Conservation (phyloP, 192 early-diverging fungal species). For the Jimgerdemannia flammicorona region DNA sequence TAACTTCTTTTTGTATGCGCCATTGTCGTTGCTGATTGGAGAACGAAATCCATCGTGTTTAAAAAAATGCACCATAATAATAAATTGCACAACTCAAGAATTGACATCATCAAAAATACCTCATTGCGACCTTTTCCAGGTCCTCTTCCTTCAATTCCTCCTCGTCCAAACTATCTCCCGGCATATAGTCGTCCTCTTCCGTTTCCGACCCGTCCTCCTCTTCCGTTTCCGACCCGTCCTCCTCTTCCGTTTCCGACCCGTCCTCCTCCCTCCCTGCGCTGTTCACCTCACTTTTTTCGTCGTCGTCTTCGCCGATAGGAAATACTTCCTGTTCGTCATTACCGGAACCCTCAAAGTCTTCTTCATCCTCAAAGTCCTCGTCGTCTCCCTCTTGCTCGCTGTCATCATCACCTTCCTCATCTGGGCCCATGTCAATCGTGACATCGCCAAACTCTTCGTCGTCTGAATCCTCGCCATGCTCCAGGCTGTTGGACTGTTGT, state of each 20-base stretch:
- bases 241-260: conserved; percentile 42
- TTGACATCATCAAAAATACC: too few species aligned
- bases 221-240: conserved; percentile 44
- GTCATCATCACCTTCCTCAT: conserved; percentile 40
- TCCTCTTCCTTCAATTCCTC: conserved; percentile 39
- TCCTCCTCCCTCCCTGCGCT: conserved; percentile 36
- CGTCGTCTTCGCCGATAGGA: conserved; percentile 32
- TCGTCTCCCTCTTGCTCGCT: conserved; percentile 20
- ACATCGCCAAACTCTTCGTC: conserved; percentile 48
- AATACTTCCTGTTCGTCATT: conserved; percentile 31
- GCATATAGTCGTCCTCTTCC: conserved; percentile 46
- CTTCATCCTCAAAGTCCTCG: conserved; percentile 19
- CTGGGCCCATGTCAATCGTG: conserved; percentile 46
- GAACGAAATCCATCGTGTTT: conserved; percentile 42
- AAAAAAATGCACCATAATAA: conserved; percentile 16
- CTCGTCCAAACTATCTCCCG: conserved; percentile 40
- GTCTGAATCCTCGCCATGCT: conserved; percentile 26
- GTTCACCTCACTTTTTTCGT: conserved; percentile 39
- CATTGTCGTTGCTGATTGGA: conserved; percentile 25
- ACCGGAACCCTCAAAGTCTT: conserved; percentile 50
- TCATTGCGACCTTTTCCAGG: conserved; percentile 23
- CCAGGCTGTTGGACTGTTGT: neutral
- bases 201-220: conserved; percentile 45
- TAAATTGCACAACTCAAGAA: too few species aligned
- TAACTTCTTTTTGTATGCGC: conserved; percentile 22